These are phyloP conservation scores for Colletotrichum zoysiae DNA, from an alignment of 2,329 filamentous ascomycete species.

Conservation along the genomic window DNA sequence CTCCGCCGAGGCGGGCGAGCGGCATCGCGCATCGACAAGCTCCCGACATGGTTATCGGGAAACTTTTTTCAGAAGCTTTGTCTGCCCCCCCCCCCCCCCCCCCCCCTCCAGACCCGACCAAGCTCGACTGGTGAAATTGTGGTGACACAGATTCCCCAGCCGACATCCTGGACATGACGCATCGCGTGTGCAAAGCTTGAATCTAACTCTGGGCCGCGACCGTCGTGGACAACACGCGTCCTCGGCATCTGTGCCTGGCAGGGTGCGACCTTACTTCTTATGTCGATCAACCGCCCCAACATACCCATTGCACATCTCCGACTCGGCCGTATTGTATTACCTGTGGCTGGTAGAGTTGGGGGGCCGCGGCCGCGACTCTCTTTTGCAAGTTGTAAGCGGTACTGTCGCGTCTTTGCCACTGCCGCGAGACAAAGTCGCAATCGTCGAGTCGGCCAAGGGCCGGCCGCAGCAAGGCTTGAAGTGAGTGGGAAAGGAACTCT, in stretches of 20 bases:
- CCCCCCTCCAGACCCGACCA: background rate
- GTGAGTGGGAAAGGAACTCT: background rate
- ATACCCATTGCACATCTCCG: background rate
- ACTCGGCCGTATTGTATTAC: background rate
- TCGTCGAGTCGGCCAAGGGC: slow-evolving; percentile 5
- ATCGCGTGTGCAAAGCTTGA: slow-evolving; percentile 19
- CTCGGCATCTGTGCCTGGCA: background rate
- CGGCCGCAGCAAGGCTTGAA: background rate
- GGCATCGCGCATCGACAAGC: background rate
- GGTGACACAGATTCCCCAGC: slow-evolving; percentile 6
- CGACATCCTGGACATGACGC: slow-evolving; percentile 32
- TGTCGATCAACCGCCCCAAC: background rate
- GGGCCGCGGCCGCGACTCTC: background rate
- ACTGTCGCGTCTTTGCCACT: background rate
- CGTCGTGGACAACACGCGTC: background rate
- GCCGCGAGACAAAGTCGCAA: slow-evolving; percentile 1
- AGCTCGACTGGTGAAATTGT: background rate
- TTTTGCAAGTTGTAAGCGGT: slow-evolving; percentile 5
- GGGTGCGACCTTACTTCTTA: background rate
- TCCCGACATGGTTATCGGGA: slow-evolving; percentile 2
- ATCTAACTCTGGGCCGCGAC: slow-evolving; percentile 8
- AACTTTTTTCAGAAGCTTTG: background rate
- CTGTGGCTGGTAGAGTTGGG: background rate
- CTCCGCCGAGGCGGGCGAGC: background rate
- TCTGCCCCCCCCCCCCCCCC: background rate